Evolutionary conservation across 371 early-diverging fungal genomes (phyloP), one percentile per base, ranked within the genome.

Genomic region (Syncephalastrum monosporum): DNA sequence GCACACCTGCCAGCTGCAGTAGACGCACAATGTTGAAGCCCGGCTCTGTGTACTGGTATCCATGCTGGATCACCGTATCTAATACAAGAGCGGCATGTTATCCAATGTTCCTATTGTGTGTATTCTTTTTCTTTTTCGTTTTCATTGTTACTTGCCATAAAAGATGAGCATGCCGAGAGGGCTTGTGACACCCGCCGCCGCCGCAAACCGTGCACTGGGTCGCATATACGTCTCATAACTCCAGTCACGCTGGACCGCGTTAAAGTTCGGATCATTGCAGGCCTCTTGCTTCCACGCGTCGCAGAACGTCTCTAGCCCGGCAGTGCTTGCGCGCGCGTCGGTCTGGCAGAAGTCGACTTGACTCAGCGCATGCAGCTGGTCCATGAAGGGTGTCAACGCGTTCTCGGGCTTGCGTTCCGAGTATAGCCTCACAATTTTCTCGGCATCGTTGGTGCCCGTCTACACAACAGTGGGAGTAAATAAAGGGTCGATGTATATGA

Each of bases 371-470:
- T 59, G 47, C 1, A 74, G 60, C 13, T 64, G 49, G 4, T 55
- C 44, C 5, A 72, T 44, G 17, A 64, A 75, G 5, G 51, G 48
- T 10, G 50, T 42, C 14, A 80, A 56, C 2, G 49, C 46, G 45
- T 71, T 77, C 19, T 38, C 51, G 0, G 75, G 68, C 2, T 66
- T 57, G 0, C 64, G 56, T 1, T 61, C 46, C 13, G 66, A 60
- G 45, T 74, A 79, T 8, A 56, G 59, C 16, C 71, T 24, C 4
- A 84, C 60, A 4, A 84, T 63, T 2, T 63, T 64, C 55, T 72
- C 68, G 0, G 77, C 71, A 50, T 82, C 82, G 7, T 77, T 73
- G 45, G 82, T 81, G n/a, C 76, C 79, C 5, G 82, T 77, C 73
- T 72, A 55, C 41, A 45, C 10, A 43, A 13, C 12, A 33, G 3